Percentiles rank a stretch among this genome's conserved stretches.
phyloP scores from a whole-genome alignment of 148 eudicot species.

The Rhododendron griersonianum region DNA sequence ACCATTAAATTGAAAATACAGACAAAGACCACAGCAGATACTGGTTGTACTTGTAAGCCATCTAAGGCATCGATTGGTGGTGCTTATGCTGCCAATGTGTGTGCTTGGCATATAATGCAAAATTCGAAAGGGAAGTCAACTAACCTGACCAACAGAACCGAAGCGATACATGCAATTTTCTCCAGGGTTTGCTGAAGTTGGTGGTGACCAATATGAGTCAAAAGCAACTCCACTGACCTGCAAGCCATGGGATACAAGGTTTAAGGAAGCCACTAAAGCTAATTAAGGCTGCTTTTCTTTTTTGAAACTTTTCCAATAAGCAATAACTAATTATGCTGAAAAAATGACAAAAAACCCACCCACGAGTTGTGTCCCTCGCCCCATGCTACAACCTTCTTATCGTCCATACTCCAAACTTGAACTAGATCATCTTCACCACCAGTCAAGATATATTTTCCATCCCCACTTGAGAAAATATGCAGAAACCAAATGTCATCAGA shows the following conservation, averaged over 20 bases:
- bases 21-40: neutral
- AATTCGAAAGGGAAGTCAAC: neutral
- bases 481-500: constrained; percentile 3
- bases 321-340: neutral
- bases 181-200: constrained; percentile 47
- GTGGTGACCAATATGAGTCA: constrained; percentile 64
- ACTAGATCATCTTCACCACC: constrained; percentile 70
- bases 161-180: constrained; percentile 60
- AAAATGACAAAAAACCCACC: constrained; percentile 29
- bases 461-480: constrained; percentile 14
- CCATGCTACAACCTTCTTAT: constrained; percentile 60
- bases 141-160: constrained; percentile 75
- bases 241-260: constrained; percentile 8
- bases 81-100: neutral
- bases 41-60: neutral
- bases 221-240: constrained; percentile 81
- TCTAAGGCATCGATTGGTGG: neutral
- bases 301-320: neutral
- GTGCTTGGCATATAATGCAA: neutral
- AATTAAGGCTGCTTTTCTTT: neutral
- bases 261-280: neutral
- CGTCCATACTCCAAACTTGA: constrained; percentile 71
- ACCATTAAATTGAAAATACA: neutral
- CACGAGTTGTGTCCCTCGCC: constrained; percentile 69
- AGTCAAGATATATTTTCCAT: constrained; percentile 48